Base-by-base conservation (phyloP, 2,329 filamentous ascomycete genomes). In the Alternaria sp. region DNA sequence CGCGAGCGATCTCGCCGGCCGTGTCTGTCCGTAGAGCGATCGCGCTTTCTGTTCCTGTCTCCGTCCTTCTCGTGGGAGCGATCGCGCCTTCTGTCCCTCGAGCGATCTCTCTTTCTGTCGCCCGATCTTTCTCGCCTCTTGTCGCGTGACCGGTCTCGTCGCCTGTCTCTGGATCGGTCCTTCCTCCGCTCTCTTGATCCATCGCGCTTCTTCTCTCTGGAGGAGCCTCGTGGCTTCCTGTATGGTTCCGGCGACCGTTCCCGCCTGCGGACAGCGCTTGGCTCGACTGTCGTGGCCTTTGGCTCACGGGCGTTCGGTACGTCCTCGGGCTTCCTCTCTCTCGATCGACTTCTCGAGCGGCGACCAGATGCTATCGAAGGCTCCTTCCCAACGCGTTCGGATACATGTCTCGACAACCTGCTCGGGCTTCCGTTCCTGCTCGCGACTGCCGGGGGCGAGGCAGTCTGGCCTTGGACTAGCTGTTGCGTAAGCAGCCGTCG, bases 161-260 rank as follows among this genome's bases (percentile, higher is more conserved):
- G 67, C 58, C 66, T 73, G 41, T 69, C 62, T 43, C 46, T 67
- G 15, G 67, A 69, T 4, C 60, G 61, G 11, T 67, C 57, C 20
- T 63, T 60, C 8, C 26, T 54, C 14, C 67, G 56, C 12, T 72
- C 64, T 50, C 60, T 64, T 25, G 65, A 54, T 41, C 30, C 56
- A 28, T 65, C 64, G 30, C 64, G 64, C 57, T 47, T 65, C 54
- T 57, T 64, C 18, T 72, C 69, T 25, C 61, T 60, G 10, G 71
- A 71, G 3, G 58, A 53, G 9, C 63, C 70, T 33, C 64, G 69
- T 33, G 70, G 68, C 59, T 69, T 74, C 49, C 65, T 70, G 62
- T 77, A 76, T 28, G 77, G 75, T 56, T 75, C 71, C 33, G 71
- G 74, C 12, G 77, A 78, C 6, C 56, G 47, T 20, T 68, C 63